These are phyloP conservation scores for Candolleomyces eurysporus DNA, from an alignment of 768 basidiomycete genomes.

Conservation along the genomic window DNA sequence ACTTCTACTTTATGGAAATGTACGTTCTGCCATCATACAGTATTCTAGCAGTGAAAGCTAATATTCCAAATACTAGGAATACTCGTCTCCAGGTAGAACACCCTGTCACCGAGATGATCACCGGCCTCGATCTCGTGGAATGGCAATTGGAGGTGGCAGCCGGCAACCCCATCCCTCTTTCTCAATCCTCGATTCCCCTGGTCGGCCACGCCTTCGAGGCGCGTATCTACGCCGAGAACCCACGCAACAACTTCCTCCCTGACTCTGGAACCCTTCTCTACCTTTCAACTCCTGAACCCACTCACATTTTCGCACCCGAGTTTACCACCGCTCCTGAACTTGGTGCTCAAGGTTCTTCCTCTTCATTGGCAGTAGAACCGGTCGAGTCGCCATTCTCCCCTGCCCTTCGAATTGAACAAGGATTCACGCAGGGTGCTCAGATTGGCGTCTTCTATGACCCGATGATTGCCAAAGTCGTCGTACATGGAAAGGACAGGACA, in stretches of 20 bases:
- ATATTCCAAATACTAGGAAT: slow-evolving; percentile 54
- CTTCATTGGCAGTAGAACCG: slow-evolving; percentile 27
- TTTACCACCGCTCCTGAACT: slow-evolving; percentile 28
- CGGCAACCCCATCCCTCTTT: slow-evolving; percentile 80
- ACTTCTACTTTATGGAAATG: slow-evolving; percentile 98
- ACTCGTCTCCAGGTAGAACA: slow-evolving; percentile 87
- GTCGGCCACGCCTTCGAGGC: slow-evolving; percentile 94
- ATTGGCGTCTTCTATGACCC: slow-evolving; percentile 91
- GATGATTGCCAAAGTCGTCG: slow-evolving; percentile 90
- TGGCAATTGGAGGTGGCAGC: slow-evolving; percentile 95
- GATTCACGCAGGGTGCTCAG: slow-evolving; percentile 75
- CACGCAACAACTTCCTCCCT: slow-evolving; percentile 88
- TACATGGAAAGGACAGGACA: slow-evolving; percentile 78
- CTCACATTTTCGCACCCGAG: slow-evolving; percentile 62
- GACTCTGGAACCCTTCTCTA: slow-evolving; percentile 84
- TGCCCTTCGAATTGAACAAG: slow-evolving; percentile 84
- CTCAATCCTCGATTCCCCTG: slow-evolving; percentile 76
- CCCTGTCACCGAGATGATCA: slow-evolving; percentile 94
- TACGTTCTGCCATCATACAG: slow-evolving; percentile 28
- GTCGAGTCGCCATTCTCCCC: slow-evolving; percentile 39
- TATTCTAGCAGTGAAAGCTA: neutral
- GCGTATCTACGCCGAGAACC: slow-evolving; percentile 94
- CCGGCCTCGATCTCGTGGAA: slow-evolving; percentile 89
- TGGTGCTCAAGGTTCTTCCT: too few species aligned
- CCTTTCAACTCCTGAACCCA: slow-evolving; percentile 76